Conservation (phyloP, 2,329 filamentous ascomycete genomes). For the Colletotrichum sp. region DNA sequence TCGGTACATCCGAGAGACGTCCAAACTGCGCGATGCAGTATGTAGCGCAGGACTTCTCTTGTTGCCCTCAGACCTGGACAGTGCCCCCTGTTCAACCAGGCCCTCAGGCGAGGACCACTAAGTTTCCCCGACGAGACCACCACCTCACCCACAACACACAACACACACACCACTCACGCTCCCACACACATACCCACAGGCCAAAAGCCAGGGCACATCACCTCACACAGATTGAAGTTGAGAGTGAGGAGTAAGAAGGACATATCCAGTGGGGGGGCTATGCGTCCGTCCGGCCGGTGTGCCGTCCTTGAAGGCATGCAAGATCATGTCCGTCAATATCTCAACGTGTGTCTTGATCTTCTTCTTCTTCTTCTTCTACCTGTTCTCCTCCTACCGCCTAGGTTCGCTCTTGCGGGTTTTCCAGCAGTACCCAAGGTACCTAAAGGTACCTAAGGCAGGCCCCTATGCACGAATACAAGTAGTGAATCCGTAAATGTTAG, state of each 20-base stretch:
- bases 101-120: conserved; percentile 5
- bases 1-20: background rate
- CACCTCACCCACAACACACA: background rate
- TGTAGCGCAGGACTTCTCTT: background rate
- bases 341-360: background rate
- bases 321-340: background rate
- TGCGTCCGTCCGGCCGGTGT: conserved; percentile 18
- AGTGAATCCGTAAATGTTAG: background rate
- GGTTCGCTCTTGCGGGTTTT: background rate
- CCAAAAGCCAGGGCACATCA: conserved; percentile 11
- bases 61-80: background rate
- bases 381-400: background rate
- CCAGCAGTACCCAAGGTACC: background rate
- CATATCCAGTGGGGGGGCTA: conserved; percentile 35
- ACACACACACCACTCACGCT: background rate
- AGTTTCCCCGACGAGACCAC: conserved; percentile 2
- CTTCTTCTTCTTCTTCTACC: background rate
- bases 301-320: background rate
- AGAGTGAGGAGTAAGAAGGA: background rate
- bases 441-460: background rate
- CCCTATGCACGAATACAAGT: background rate
- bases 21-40: background rate
- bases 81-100: background rate
- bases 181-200: background rate
- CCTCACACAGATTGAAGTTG: conserved; percentile 9